These are phyloP conservation scores for Fibroporia radiculosa DNA, from an alignment of 768 basidiomycete species.

Conservation along the genomic window DNA sequence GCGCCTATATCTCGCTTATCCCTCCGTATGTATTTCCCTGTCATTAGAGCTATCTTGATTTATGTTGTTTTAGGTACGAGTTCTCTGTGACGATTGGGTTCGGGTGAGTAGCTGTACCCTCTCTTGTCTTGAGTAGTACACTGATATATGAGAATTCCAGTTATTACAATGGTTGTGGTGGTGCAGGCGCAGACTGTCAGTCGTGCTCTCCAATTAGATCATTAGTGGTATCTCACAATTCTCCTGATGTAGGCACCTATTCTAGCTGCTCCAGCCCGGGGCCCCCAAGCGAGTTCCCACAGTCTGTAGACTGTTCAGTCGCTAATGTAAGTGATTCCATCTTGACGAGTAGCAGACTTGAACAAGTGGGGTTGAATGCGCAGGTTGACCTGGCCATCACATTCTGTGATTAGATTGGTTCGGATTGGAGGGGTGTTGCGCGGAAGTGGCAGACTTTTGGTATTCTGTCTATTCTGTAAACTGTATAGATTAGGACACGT, in stretches of 20 bases:
- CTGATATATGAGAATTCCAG: too few species aligned
- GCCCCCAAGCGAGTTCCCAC: constrained; percentile 27
- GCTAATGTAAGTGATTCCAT: constrained; percentile 25
- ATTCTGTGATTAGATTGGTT: constrained; percentile 23
- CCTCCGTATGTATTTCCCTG: constrained; percentile 24
- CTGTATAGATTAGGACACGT: too few species aligned
- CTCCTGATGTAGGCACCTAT: constrained; percentile 23
- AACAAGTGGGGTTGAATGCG: not conserved
- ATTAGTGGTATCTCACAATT: not conserved
- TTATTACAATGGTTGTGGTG: constrained; percentile 35
- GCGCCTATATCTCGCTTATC: constrained; percentile 37
- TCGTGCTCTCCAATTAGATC: not conserved
- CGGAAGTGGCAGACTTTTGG: too few species aligned
- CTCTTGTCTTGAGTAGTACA: too few species aligned
- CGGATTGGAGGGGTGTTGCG: too few species aligned
- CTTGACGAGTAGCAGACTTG: too few species aligned
- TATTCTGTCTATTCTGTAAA: too few species aligned
- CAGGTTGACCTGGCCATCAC: constrained; percentile 32
- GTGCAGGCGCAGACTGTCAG: constrained; percentile 34
- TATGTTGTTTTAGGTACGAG: constrained; percentile 21
- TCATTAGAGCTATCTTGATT: not conserved
- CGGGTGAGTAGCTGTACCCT: too few species aligned
- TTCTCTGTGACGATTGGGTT: constrained; percentile 28
- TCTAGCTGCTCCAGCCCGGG: constrained; percentile 31
- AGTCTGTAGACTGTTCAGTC: constrained; percentile 32